Conservation (phyloP, 768 basidiomycete genomes). For the Suillus subalutaceus region DNA sequence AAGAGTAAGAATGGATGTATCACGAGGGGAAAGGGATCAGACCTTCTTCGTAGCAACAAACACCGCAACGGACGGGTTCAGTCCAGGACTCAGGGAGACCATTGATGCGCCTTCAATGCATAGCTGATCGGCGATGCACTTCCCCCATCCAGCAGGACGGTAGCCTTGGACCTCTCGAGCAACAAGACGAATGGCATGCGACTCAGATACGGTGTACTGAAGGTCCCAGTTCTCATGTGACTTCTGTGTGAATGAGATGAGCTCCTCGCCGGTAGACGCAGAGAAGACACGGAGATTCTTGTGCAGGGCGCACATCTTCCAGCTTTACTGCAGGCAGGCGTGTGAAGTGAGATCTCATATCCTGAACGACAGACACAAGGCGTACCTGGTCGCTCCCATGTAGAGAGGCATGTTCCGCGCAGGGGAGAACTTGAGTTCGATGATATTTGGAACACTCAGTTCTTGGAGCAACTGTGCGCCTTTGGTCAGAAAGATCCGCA, state of each 20-base stretch:
- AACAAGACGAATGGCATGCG: slow-evolving; percentile 80
- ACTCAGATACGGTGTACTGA: slow-evolving; percentile 81
- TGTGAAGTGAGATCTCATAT: slow-evolving; percentile 16
- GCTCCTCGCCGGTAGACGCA: slow-evolving; percentile 28
- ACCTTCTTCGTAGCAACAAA: slow-evolving; percentile 3
- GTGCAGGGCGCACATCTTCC: slow-evolving; percentile 88
- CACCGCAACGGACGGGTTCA: slow-evolving; percentile 87
- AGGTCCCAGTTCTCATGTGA: too few relatives aligned
- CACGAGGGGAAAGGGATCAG: neutral
- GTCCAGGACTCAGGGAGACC: slow-evolving; percentile 64
- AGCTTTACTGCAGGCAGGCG: slow-evolving; percentile 59
- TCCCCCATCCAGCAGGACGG: slow-evolving; percentile 76
- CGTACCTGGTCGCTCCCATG: slow-evolving; percentile 89
- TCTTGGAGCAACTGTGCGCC: slow-evolving; percentile 74
- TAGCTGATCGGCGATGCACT: slow-evolving; percentile 80
- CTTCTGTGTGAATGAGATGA: too few relatives aligned
- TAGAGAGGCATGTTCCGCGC: slow-evolving; percentile 88
- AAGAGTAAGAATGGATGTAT: neutral
- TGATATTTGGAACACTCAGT: slow-evolving; percentile 69
- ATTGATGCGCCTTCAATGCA: slow-evolving; percentile 84
- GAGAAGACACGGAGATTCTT: slow-evolving; percentile 94
- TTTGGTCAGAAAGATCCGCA: slow-evolving; percentile 78
- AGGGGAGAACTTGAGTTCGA: slow-evolving; percentile 92
- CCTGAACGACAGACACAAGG: slow-evolving; percentile 27
- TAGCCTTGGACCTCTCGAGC: slow-evolving; percentile 84